Percentiles rank a stretch among this genome's conserved stretches.
Conservation (phyloP, 2,329 filamentous ascomycete species). For the Sporothrix sp. region DNA sequence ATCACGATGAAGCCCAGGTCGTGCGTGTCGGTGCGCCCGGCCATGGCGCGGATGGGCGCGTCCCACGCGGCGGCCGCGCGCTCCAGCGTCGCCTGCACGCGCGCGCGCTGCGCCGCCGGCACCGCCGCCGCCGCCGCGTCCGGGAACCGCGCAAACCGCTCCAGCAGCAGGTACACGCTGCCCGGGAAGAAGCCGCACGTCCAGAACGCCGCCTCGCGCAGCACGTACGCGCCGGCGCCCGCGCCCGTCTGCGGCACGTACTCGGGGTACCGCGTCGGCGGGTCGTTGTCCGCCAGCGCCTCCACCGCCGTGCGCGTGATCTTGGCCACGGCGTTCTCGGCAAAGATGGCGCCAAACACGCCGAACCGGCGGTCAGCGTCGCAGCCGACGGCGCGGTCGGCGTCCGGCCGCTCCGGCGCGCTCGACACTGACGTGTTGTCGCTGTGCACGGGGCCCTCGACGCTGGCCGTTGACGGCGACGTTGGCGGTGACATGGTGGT, state of each 20-base stretch:
- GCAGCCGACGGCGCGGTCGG: too few relatives aligned
- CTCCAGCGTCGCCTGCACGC: slow-evolving; percentile 20
- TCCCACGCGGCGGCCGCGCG: slow-evolving; percentile 25
- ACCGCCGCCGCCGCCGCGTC: slow-evolving; percentile 13
- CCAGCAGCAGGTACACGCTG: slow-evolving; percentile 26
- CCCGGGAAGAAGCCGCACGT: slow-evolving; percentile 33
- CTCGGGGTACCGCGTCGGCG: slow-evolving; percentile 19
- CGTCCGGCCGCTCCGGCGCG: neutral
- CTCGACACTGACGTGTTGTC: slow-evolving; percentile 6
- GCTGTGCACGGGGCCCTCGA: slow-evolving; percentile 1
- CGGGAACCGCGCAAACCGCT: slow-evolving; percentile 26
- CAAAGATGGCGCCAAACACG: slow-evolving; percentile 16
- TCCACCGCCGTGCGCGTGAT: slow-evolving; percentile 17
- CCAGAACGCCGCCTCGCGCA: slow-evolving; percentile 24
- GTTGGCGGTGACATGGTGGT: neutral
- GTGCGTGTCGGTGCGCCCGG: slow-evolving; percentile 38
- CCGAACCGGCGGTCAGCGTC: neutral
- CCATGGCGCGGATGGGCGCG: slow-evolving; percentile 27
- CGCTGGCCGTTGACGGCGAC: neutral
- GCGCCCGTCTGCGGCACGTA: slow-evolving; percentile 19
- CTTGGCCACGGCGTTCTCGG: slow-evolving; percentile 19
- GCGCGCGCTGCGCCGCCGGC: slow-evolving; percentile 6
- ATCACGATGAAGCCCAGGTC: slow-evolving; percentile 46
- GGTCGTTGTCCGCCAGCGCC: slow-evolving; percentile 14
- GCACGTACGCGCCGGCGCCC: slow-evolving; percentile 14